Percentiles rank a stretch among this genome's conserved stretches.
Evolutionary conservation across 1,284 basidiomycete species (phyloP).

Genomic region (Heterobasidion irregulare): DNA sequence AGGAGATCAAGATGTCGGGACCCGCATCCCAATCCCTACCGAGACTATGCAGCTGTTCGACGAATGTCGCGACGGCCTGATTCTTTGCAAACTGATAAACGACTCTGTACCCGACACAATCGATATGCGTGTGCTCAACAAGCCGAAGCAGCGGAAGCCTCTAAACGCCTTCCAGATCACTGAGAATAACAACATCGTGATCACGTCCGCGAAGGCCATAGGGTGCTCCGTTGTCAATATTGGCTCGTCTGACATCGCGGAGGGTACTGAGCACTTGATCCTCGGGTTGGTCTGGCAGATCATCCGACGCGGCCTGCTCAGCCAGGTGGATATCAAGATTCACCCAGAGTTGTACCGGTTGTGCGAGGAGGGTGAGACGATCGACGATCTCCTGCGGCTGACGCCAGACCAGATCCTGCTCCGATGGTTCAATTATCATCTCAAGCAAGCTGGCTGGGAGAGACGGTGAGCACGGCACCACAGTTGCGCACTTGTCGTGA

Average conservation of each 20-base stretch:
- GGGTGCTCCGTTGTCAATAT: conserved; percentile 99
- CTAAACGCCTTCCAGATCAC: conserved; percentile 98
- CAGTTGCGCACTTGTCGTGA: neutral
- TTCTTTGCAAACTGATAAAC: conserved; percentile 98
- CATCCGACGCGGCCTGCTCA: conserved; percentile 88
- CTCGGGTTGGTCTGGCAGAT: conserved; percentile 99
- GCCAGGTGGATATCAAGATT: conserved; percentile 95
- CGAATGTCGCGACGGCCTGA: conserved; percentile 90
- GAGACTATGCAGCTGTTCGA: conserved; percentile 99
- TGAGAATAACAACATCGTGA: conserved; percentile 99
- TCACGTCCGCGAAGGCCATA: conserved; percentile 93
- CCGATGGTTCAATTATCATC: conserved; percentile 98
- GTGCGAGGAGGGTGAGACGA: conserved; percentile 93
- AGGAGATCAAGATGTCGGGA: conserved; percentile 81
- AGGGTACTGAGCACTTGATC: conserved; percentile 94
- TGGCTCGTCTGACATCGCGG: conserved; percentile 87
- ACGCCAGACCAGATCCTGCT: conserved; percentile 96
- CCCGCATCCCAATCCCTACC: conserved; percentile 89
- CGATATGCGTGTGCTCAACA: conserved; percentile 96
- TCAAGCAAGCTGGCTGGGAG: conserved; percentile 92
- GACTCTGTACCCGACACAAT: conserved; percentile 99
- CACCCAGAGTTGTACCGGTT: conserved; percentile 96
- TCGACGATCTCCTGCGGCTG: conserved; percentile 89
- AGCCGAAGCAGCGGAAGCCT: conserved; percentile 65
- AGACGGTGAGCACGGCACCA: conserved; percentile 44